Percentiles rank a stretch among this genome's conserved stretches.
Evolutionary conservation across 2,329 filamentous ascomycete genomes (phyloP).

Genomic region (Aspergillus calidoustus): DNA sequence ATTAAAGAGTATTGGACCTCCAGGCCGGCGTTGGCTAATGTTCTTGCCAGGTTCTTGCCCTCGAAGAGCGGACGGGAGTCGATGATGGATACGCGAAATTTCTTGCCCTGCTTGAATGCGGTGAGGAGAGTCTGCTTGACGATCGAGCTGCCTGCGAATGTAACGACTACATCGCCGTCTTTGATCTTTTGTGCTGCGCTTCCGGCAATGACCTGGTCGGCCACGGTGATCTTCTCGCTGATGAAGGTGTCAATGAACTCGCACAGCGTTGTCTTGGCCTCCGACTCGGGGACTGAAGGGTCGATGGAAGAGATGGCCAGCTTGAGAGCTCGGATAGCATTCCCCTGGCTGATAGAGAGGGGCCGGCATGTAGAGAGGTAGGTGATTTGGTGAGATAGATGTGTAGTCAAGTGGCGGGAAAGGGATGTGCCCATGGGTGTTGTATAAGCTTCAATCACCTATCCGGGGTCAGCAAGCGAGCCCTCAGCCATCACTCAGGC

Average conservation of each 20-base stretch:
- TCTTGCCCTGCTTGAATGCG: conserved; percentile 71
- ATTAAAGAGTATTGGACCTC: conserved; percentile 81
- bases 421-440: conserved; percentile 85
- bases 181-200: conserved; percentile 76
- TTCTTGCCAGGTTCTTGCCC: conserved; percentile 72
- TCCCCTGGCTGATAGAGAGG: conserved; percentile 95
- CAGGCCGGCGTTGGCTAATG: conserved; percentile 71
- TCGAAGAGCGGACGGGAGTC: conserved; percentile 76
- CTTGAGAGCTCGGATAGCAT: conserved; percentile 93
- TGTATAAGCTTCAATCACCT: conserved; percentile 92
- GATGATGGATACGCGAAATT: conserved; percentile 82
- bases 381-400: conserved; percentile 94
- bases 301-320: conserved; percentile 89
- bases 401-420: conserved; percentile 86
- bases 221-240: conserved; percentile 83
- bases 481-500: not conserved
- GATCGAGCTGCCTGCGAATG: conserved; percentile 83
- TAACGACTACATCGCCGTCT: conserved; percentile 80
- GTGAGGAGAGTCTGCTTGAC: conserved; percentile 80
- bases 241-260: conserved; percentile 88
- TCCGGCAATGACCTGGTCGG: conserved; percentile 81
- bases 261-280: conserved; percentile 78
- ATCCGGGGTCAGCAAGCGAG: conserved; percentile 23
- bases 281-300: conserved; percentile 77
- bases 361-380: conserved; percentile 93